Conservation (phyloP, 441 rosid species). For the Theobroma grandiflorum region DNA sequence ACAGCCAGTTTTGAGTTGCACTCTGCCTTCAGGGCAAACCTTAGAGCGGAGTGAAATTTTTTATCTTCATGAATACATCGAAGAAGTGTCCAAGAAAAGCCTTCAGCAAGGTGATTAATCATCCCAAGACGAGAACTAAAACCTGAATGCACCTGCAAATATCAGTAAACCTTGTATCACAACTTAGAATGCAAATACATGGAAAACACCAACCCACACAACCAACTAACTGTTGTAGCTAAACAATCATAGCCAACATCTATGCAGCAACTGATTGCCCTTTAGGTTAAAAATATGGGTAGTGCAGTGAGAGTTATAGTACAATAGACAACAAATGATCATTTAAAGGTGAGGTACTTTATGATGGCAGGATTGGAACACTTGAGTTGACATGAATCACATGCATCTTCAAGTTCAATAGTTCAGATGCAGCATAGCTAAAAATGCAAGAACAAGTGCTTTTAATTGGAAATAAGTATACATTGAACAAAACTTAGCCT, state of each 20-base stretch:
- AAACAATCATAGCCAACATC: background rate
- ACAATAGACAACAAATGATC: background rate
- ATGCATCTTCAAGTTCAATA: background rate
- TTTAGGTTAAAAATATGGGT: background rate
- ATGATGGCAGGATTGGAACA: background rate
- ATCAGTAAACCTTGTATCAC: constrained; percentile 32
- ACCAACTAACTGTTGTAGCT: background rate
- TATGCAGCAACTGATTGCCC: constrained; percentile 5
- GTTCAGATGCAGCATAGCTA: background rate
- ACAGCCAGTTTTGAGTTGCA: constrained; percentile 96
- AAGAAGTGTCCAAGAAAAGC: constrained; percentile 87
- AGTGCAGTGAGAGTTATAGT: constrained; percentile 7
- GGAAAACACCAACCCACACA: background rate
- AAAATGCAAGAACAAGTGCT: constrained; percentile 15
- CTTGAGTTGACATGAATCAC: constrained; percentile 17
- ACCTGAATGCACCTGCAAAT: constrained; percentile 72
- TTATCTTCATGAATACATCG: constrained; percentile 89
- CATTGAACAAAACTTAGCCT: constrained; percentile 9
- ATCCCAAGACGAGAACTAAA: constrained; percentile 83
- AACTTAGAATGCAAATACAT: constrained; percentile 2
- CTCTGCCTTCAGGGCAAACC: constrained; percentile 87
- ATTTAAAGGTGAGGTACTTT: background rate
- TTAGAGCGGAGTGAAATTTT: constrained; percentile 75
- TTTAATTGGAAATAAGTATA: constrained; percentile 9
- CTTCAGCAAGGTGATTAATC: constrained; percentile 60